Percentiles rank a stretch among this genome's conserved stretches.
phyloP scores from a whole-genome alignment of 352 stramenopile genomes.

The Phytophthora hibernalis region DNA sequence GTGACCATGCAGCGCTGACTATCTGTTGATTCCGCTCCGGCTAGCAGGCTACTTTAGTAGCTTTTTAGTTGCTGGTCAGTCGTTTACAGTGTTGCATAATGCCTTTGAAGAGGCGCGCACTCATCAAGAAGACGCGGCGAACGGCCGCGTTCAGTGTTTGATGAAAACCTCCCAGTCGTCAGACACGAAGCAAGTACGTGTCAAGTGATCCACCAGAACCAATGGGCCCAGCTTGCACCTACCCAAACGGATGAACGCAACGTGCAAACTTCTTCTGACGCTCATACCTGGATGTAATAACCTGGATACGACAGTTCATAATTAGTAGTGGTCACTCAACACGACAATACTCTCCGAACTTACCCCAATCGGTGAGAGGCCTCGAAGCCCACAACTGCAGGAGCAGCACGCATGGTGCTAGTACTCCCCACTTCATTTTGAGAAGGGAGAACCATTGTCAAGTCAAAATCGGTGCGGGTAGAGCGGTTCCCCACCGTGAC shows the following conservation, averaged over 20 bases:
- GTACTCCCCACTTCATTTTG: neutral
- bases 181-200: constrained; percentile 70
- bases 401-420: neutral
- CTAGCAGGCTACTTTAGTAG: too few species aligned
- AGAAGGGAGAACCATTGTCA: constrained; percentile 61
- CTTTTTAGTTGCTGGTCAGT: constrained; percentile 7
- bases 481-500: constrained; percentile 68
- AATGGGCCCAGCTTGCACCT: constrained; percentile 54
- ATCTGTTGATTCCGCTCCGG: constrained; percentile 29
- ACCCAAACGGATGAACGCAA: constrained; percentile 58
- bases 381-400: constrained; percentile 64
- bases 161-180: constrained; percentile 45
- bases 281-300: constrained; percentile 56
- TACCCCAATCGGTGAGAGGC: constrained; percentile 75
- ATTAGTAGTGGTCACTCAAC: constrained; percentile 13
- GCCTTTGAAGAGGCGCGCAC: constrained; percentile 37
- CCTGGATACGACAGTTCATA: constrained; percentile 27
- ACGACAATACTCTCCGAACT: constrained; percentile 14
- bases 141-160: constrained; percentile 29
- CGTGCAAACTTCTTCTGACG: constrained; percentile 66
- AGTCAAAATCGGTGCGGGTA: constrained; percentile 55
- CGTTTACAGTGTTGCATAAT: constrained; percentile 23
- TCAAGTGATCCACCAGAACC: constrained; percentile 65
- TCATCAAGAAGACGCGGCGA: constrained; percentile 34
- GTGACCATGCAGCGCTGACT: constrained; percentile 21